Conservation (phyloP, 1,284 basidiomycete species). For the Trichosporon inkin region DNA sequence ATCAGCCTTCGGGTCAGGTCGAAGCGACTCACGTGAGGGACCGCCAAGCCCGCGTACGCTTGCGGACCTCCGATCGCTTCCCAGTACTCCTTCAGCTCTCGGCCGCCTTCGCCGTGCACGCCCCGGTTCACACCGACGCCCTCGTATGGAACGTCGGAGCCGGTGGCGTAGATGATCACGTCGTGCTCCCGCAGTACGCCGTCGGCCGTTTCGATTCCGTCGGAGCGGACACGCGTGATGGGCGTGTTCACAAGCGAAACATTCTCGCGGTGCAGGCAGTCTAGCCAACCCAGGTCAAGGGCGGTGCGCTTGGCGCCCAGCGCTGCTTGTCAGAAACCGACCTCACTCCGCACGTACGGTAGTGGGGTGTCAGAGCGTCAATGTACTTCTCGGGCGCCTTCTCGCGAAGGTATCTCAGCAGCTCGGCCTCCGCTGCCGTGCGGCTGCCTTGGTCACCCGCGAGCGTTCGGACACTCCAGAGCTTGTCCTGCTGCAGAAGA, state of each 20-base stretch:
- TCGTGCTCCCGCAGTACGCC: constrained; percentile 24
- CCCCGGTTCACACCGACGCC: constrained; percentile 34
- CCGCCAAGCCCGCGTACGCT: constrained; percentile 29
- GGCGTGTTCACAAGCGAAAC: constrained; percentile 12
- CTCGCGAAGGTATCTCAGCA: constrained; percentile 8
- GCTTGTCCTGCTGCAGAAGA: constrained; percentile 7
- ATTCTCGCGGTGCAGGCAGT: constrained; percentile 15
- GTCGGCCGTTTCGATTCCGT: constrained; percentile 16
- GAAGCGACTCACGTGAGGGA: constrained; percentile 22
- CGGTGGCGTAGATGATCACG: constrained; percentile 21
- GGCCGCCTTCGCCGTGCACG: constrained; percentile 27
- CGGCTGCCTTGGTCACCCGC: not conserved
- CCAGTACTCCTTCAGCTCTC: constrained; percentile 29
- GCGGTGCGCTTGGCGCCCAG: constrained; percentile 17
- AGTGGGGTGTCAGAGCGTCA: constrained; percentile 10
- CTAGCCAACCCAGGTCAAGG: constrained; percentile 16
- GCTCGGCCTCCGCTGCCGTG: not conserved
- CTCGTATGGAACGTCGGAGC: constrained; percentile 32
- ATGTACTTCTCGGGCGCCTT: constrained; percentile 18
- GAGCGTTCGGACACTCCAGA: not conserved
- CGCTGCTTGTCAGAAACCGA: not conserved
- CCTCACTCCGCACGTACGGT: constrained; percentile 4
- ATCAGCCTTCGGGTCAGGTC: not conserved
- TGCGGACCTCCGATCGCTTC: constrained; percentile 27
- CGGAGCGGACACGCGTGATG: not conserved